Percentiles rank a stretch among this genome's conserved stretches.
These are phyloP conservation scores for Yarrowia deformans DNA, from an alignment of 805 yeast species.

Conservation along the genomic window DNA sequence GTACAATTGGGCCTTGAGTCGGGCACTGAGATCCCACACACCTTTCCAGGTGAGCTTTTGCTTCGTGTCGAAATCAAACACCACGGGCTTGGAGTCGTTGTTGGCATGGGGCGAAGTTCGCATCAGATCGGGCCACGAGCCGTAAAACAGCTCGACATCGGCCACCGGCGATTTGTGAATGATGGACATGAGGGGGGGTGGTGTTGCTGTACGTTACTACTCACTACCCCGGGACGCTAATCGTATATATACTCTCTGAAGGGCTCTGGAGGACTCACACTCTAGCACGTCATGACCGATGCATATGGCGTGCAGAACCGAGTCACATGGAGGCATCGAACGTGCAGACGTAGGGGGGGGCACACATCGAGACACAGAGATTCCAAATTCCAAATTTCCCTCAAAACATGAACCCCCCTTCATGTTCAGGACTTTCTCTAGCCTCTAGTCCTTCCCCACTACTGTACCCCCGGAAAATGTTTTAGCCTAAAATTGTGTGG, in stretches of 20 bases:
- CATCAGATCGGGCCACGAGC: constrained; percentile 38
- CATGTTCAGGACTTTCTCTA: background rate
- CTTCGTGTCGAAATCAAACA: constrained; percentile 20
- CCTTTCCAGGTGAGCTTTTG: background rate
- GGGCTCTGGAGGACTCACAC: background rate
- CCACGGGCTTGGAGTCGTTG: constrained; percentile 26
- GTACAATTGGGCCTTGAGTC: constrained; percentile 13
- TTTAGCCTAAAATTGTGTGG: background rate
- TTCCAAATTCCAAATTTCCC: too few species aligned
- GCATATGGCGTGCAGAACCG: constrained; percentile 39
- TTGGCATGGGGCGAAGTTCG: constrained; percentile 1
- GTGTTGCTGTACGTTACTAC: too few species aligned
- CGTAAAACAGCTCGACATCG: constrained; percentile 11
- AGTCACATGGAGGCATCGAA: constrained; percentile 5
- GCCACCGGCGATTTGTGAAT: constrained; percentile 30
- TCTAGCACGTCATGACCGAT: constrained; percentile 30
- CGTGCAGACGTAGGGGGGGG: too few species aligned
- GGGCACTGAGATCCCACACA: constrained; percentile 12
- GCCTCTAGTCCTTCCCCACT: background rate
- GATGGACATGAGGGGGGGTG: constrained; percentile 1
- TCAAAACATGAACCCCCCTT: background rate
- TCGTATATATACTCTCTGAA: background rate
- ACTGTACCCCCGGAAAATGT: background rate
- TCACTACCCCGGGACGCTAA: too few species aligned
- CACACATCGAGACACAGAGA: too few species aligned